Evolutionary conservation across 352 stramenopile genomes (phyloP), one percentile per base, ranked within the genome.

Genomic region (Phytophthora macrochlamydospora): DNA sequence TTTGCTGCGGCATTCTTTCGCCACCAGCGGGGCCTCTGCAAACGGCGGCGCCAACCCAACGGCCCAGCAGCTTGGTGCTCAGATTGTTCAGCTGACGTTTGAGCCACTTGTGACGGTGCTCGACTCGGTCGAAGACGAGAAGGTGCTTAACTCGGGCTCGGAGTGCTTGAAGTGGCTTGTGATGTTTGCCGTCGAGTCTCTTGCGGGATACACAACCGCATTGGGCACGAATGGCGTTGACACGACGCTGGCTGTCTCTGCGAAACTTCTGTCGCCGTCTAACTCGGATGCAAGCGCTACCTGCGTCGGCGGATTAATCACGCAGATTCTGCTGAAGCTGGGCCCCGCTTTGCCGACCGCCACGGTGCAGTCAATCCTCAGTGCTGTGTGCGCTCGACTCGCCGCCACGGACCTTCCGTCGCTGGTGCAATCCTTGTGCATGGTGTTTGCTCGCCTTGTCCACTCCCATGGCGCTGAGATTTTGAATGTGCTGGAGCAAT

Each of bases 101-200:
- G 85, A 93, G 62, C 87, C 84, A 30, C 63, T 95, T 31, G 65
- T 95, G 30, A 66, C 67, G 42, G 71, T 95, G 1, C 69, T 95
- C 8, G 52, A 78, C 7, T 64, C 65, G 18, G 72, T 90, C 2
- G 85, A 95, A 33, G 85, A 95, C 46, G 85, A 92, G 12, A 92
- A 90, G 57, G 80, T 93, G 30, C 73, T 95, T 2, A 91, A 88
- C 62, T 69, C 75, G 8, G 85, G 87, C 11, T 83, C 85, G 1
- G 85, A 95, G 57, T 93, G 85, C 65, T 78, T 95, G 32, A 95
- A 95, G 67, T 93, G 83, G 83, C 62, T 93, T 29, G 83, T 95
- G 4, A 91, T 92, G 82, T 90, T 92, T 56, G 75, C 85, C 0
- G 78, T 91, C 3, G 81, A 90, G 13, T 53, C 86, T 38, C 65